Base-by-base conservation (phyloP, 495 filamentous ascomycete species). In the Penicillium samsonianum region DNA sequence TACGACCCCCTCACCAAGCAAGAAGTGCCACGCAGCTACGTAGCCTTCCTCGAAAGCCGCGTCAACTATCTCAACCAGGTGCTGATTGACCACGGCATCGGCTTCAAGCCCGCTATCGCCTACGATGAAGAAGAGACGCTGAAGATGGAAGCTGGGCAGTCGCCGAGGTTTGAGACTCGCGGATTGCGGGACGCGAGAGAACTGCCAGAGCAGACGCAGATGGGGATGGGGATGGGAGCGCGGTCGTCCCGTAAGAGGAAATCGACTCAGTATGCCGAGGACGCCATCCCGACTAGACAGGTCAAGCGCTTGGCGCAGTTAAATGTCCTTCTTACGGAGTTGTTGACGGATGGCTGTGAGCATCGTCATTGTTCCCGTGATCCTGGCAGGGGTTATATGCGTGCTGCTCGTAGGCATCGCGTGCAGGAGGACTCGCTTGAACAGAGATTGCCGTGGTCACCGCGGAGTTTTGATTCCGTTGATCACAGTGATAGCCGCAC, bases 1-100 rank as follows among this genome's bases (percentile, higher is more conserved):
- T 96, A 94, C 67, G 92, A 97, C 68, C 92, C 92, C 26, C 93
- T 96, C 65, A 95, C 89, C 9, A 96, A 96, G 77, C 81, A 87
- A 70, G 90, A 96, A 67, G 93, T 96, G 30, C 92, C 92, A 26
- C 81, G 91, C 63, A 94, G 90, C 61, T 97, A 97, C 75, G 90
- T 96, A 23, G 93, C 87, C 70, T 96, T 96, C 65, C 85, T 96
- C 28, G 92, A 97, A 74, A 88, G 84, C 43, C 82, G 93, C 50
- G 82, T 95, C 23, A 78, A 82, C 40, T 90, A 92, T 67, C 81
- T 97, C 16, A 91, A 96, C 70, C 75, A 77, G 12, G 72, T 92
- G 35, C 79, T 96, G 42, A 72, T 79, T 25, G 78, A 83, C 16
- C 84, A 90, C 58, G 75, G 80, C 25, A 82, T 97, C 53, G 57